These are phyloP conservation scores for Debaryomyces subglobosus DNA, from an alignment of 1,139 yeast genomes.

Conservation along the genomic window DNA sequence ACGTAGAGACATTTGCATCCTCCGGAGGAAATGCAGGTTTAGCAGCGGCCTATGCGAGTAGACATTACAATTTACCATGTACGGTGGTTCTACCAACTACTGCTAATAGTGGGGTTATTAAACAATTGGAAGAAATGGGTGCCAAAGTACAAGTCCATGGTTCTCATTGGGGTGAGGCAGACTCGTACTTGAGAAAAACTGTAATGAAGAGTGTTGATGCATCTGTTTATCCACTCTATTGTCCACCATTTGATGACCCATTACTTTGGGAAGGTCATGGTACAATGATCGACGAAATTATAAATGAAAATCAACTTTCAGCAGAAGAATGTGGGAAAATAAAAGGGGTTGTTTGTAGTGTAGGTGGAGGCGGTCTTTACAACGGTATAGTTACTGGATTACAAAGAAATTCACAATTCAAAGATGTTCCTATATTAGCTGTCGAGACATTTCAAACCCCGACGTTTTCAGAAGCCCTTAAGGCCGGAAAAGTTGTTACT, in stretches of 20 bases:
- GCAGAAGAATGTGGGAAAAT: conserved; percentile 31
- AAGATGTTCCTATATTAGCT: conserved; percentile 50
- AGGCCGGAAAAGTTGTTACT: conserved; percentile 45
- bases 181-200: conserved; percentile 44
- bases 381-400: conserved; percentile 65
- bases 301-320: conserved; percentile 35
- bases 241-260: conserved; percentile 72
- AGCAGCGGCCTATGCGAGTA: conserved; percentile 70
- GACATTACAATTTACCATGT: conserved; percentile 48
- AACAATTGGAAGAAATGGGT: conserved; percentile 44
- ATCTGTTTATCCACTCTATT: conserved; percentile 50
- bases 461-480: conserved; percentile 52
- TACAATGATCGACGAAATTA: conserved; percentile 59
- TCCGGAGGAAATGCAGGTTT: conserved; percentile 83
- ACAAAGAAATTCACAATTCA: conserved; percentile 32
- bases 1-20: conserved; percentile 58
- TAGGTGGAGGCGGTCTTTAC: conserved; percentile 78
- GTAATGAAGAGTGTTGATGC: conserved; percentile 35
- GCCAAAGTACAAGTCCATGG: conserved; percentile 62
- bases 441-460: conserved; percentile 68
- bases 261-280: conserved; percentile 73
- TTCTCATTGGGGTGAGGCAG: conserved; percentile 68
- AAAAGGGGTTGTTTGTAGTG: conserved; percentile 65
- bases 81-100: conserved; percentile 66
- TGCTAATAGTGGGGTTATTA: conserved; percentile 37